These are phyloP conservation scores for Aspergillus panamensis DNA, from an alignment of 495 filamentous ascomycete genomes.

Conservation along the genomic window DNA sequence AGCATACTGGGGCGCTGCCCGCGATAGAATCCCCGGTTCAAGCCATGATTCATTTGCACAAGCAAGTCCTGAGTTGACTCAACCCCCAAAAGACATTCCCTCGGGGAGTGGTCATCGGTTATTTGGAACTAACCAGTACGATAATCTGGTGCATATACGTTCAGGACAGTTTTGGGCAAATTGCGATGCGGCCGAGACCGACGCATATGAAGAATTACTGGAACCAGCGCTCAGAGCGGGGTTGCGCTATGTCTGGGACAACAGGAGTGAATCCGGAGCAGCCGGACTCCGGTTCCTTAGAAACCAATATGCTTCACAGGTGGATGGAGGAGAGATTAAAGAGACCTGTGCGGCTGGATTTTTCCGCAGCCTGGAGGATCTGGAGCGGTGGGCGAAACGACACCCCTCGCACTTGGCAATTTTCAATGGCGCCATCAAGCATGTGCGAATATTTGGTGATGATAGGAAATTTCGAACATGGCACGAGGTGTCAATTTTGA, in stretches of 20 bases:
- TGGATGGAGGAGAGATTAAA: slow-evolving; percentile 1
- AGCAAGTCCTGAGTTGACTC: not conserved
- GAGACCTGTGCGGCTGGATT: slow-evolving; percentile 25
- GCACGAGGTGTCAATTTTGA: slow-evolving; percentile 26
- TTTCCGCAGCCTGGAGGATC: slow-evolving; percentile 19
- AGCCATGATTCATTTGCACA: slow-evolving; percentile 12
- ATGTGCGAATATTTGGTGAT: slow-evolving; percentile 21
- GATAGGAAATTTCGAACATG: slow-evolving; percentile 22
- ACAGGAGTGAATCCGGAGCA: not conserved
- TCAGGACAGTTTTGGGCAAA: slow-evolving; percentile 1
- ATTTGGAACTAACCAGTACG: slow-evolving; percentile 14
- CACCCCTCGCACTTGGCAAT: slow-evolving; percentile 25
- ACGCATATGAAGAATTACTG: not conserved
- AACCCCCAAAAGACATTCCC: not conserved
- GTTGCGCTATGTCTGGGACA: not conserved
- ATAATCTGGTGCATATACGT: slow-evolving; percentile 16
- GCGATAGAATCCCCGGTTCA: slow-evolving; percentile 24
- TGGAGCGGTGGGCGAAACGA: slow-evolving; percentile 22
- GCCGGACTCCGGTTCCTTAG: not conserved
- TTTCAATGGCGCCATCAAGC: slow-evolving; percentile 20
- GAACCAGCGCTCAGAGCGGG: not conserved
- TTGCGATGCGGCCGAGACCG: not conserved
- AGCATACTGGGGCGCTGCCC: slow-evolving; percentile 29
- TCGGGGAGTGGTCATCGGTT: not conserved
- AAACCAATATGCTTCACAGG: not conserved